Conservation (phyloP, 2,329 filamentous ascomycete genomes). For the Alternaria sp. region DNA sequence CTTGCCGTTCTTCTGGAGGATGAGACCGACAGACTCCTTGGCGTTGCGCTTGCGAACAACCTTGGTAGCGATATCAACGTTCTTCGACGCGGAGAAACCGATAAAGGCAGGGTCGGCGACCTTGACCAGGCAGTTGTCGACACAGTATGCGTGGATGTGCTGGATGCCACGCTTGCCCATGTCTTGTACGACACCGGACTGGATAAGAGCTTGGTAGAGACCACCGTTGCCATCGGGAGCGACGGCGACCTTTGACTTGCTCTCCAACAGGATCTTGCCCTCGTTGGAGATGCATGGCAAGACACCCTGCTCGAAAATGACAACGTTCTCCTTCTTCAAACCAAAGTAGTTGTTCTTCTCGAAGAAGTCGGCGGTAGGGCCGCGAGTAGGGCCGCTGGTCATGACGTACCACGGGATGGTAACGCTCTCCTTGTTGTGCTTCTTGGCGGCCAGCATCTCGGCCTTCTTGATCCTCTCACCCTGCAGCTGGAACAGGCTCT, state of each 20-base stretch:
- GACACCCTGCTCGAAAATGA: slow-evolving; percentile 96
- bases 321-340: slow-evolving; percentile 81
- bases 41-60: slow-evolving; percentile 98
- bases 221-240: slow-evolving; percentile 98
- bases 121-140: slow-evolving; percentile 99
- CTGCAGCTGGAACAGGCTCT: slow-evolving; percentile 97
- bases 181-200: slow-evolving; percentile 81
- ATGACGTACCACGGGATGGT: slow-evolving; percentile 98
- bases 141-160: slow-evolving; percentile 97
- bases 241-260: slow-evolving; percentile 88
- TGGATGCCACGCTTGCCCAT: slow-evolving; percentile 89
- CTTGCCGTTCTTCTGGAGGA: slow-evolving; percentile 92
- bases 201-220: slow-evolving; percentile 90
- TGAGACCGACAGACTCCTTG: slow-evolving; percentile 93
- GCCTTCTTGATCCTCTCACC: slow-evolving; percentile 91
- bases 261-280: slow-evolving; percentile 94
- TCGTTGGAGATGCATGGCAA: slow-evolving; percentile 97
- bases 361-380: slow-evolving; percentile 94
- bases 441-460: slow-evolving; percentile 79
- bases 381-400: slow-evolving; percentile 94
- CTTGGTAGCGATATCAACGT: slow-evolving; percentile 97
- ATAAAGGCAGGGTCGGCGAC: slow-evolving; percentile 98
- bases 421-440: slow-evolving; percentile 65
- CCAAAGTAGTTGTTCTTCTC: slow-evolving; percentile 91
- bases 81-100: slow-evolving; percentile 86